phyloP scores from a whole-genome alignment of 1,284 basidiomycete species.

The Ganoderma leucocontextum region DNA sequence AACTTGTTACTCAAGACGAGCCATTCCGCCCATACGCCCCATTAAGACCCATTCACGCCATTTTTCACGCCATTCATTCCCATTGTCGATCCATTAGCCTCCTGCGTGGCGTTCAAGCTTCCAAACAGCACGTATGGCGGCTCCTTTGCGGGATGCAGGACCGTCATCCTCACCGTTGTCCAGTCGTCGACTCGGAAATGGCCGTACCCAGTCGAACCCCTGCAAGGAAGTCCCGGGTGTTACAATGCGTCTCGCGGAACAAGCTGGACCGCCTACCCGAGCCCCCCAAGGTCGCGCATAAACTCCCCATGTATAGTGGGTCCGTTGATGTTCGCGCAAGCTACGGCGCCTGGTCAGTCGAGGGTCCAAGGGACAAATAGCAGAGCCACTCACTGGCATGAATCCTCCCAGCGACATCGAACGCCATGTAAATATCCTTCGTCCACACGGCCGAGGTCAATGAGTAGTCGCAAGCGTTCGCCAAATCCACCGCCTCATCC shows the following conservation, averaged over 20 bases:
- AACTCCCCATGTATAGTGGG: slow-evolving; percentile 42
- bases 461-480: slow-evolving; percentile 64
- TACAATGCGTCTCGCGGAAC: not conserved
- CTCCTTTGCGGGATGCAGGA: slow-evolving; percentile 47
- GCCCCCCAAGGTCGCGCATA: slow-evolving; percentile 36
- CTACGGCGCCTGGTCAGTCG: slow-evolving; percentile 37
- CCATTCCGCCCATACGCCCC: not conserved
- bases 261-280: slow-evolving; percentile 37
- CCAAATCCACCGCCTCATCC: slow-evolving; percentile 61
- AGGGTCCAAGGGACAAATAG: not conserved
- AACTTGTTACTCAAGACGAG: not conserved
- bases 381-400: slow-evolving; percentile 49
- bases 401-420: slow-evolving; percentile 58
- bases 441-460: slow-evolving; percentile 65
- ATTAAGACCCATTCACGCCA: slow-evolving; percentile 1
- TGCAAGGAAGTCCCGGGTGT: slow-evolving; percentile 29
- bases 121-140: slow-evolving; percentile 20
- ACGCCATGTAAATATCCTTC: slow-evolving; percentile 52
- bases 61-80: not conserved
- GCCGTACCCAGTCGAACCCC: slow-evolving; percentile 61
- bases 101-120: slow-evolving; percentile 2
- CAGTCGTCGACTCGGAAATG: slow-evolving; percentile 60
- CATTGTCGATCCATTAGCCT: not conserved
- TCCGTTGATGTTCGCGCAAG: slow-evolving; percentile 51
- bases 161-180: slow-evolving; percentile 53